Evolutionary conservation across 2,329 filamentous ascomycete genomes (phyloP), one percentile per base, ranked within the genome.

Genomic region (Dothiorella sarmentorum): DNA sequence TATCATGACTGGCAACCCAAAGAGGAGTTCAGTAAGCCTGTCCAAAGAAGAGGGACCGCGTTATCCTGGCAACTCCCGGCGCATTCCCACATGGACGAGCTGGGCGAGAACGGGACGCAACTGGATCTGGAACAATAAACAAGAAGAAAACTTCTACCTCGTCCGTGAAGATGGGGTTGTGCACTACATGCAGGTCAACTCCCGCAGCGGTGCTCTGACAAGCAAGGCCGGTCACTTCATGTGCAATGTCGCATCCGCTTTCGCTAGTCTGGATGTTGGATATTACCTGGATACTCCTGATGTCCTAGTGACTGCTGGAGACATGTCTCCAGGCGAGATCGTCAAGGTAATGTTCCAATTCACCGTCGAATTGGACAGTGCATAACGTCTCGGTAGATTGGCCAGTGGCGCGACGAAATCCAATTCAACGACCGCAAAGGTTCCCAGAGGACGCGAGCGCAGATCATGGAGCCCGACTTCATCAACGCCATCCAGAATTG

Each of bases 121-220:
- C 57, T 63, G 64, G 17, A 65, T 85, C 22, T 81, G 81, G 61
- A 74, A 77, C 11, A 88, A 87, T 63, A 82, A 82, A 55, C 76
- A 77, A 17, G 85, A 86, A 33, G 94, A 97, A 67, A 85, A 87
- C 61, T 85, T 97, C 49, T 96, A 94, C 68, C 77, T 99, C 15
- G 89, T 88, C 10, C 85, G 92, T 57, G 93, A 97, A 73, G 93
- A 97, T 68, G 94, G 94, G 3, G 78, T 86, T 49, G 81, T 97
- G 9, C 82, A 86, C 56, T 89, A 88, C 63, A 73, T 93, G 4
- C 86, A 91, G 63, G 84, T 90, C 60, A 82, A 83, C 27, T 64
- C 63, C 42, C 80, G 80, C 29, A 71, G 77, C 49, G 72, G 73
- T 5, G 77, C 62, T 7, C 65, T 68, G 9, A 65, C 65, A 11